Evolutionary conservation across 108 stramenopile genomes (phyloP).

Genomic region (Nitzschia putrida): DNA sequence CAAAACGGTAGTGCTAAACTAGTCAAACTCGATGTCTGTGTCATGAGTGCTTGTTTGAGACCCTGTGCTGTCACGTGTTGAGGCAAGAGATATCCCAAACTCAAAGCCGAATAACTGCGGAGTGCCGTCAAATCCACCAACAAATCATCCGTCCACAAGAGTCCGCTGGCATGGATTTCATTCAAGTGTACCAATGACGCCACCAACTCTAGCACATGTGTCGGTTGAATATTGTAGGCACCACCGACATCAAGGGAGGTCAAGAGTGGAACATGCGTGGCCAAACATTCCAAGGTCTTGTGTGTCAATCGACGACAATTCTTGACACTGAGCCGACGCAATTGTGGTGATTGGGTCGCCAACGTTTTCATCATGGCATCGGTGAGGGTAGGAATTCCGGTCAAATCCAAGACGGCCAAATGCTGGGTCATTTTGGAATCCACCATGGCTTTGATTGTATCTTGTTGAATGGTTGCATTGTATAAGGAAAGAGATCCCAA

Average conservation of each 20-base stretch:
- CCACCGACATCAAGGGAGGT: slow-evolving; percentile 70
- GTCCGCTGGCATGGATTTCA: slow-evolving; percentile 73
- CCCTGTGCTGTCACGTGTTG: slow-evolving; percentile 48
- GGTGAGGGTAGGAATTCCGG: slow-evolving; percentile 65
- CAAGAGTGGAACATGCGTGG: slow-evolving; percentile 29
- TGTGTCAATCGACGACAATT: slow-evolving; percentile 79
- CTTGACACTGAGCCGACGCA: slow-evolving; percentile 67
- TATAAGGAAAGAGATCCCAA: slow-evolving; percentile 64
- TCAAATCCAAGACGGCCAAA: slow-evolving; percentile 67
- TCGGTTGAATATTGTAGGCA: slow-evolving; percentile 59
- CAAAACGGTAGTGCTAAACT: slow-evolving; percentile 76
- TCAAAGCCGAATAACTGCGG: slow-evolving; percentile 56
- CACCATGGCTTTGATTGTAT: slow-evolving; percentile 66
- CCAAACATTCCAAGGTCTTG: slow-evolving; percentile 33
- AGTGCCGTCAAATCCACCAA: slow-evolving; percentile 39
- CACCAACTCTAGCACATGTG: slow-evolving; percentile 43
- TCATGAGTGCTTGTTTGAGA: slow-evolving; percentile 48
- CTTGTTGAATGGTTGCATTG: slow-evolving; percentile 56
- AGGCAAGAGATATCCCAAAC: slow-evolving; percentile 60
- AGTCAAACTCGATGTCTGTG: slow-evolving; percentile 4
- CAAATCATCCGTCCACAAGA: slow-evolving; percentile 66
- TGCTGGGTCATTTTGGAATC: slow-evolving; percentile 50
- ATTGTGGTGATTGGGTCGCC: slow-evolving; percentile 38
- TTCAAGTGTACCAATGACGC: slow-evolving; percentile 30
- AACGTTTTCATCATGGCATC: slow-evolving; percentile 46